Conservation (phyloP, 2,329 filamentous ascomycete genomes). For the Fusarium humuli region DNA sequence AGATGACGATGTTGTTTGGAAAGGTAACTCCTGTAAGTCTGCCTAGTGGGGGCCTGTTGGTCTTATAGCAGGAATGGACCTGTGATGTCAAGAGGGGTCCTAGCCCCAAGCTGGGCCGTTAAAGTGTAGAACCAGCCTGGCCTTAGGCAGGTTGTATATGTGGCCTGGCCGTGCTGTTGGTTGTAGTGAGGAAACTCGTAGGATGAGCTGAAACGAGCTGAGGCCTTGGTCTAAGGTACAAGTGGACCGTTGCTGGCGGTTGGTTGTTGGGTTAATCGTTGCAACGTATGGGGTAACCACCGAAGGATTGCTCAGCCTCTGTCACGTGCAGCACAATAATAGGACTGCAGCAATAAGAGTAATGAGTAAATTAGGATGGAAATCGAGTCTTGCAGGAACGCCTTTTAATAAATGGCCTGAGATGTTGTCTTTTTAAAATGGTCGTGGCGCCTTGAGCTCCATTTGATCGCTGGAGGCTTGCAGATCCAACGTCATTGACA, state of each 20-base stretch:
- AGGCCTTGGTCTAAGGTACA: constrained; percentile 10
- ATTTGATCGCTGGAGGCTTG: not conserved
- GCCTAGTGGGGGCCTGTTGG: not conserved
- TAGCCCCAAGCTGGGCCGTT: constrained; percentile 9
- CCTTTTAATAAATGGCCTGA: not conserved
- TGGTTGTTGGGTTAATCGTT: constrained; percentile 4
- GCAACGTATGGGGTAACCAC: constrained; percentile 13
- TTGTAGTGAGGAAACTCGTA: constrained; percentile 7
- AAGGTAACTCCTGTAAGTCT: not conserved
- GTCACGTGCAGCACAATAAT: constrained; percentile 22
- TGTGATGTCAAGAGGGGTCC: constrained; percentile 11
- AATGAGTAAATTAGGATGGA: not conserved
- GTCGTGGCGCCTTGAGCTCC: not conserved
- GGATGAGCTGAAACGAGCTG: constrained; percentile 1
- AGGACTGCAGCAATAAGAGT: not conserved
- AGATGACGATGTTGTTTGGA: not conserved
- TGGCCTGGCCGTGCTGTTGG: constrained; percentile 9
- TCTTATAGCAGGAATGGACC: constrained; percentile 11
- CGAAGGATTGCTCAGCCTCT: constrained; percentile 3
- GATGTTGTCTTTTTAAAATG: not conserved
- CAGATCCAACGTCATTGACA: constrained; percentile 32
- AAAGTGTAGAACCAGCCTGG: constrained; percentile 15
- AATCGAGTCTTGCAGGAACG: not conserved
- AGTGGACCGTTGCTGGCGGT: constrained; percentile 7
- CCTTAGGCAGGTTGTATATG: not conserved